Percentiles rank a stretch among this genome's conserved stretches.
Evolutionary conservation across 345 rosid species (phyloP).

Genomic region (Iberis pinnata): DNA sequence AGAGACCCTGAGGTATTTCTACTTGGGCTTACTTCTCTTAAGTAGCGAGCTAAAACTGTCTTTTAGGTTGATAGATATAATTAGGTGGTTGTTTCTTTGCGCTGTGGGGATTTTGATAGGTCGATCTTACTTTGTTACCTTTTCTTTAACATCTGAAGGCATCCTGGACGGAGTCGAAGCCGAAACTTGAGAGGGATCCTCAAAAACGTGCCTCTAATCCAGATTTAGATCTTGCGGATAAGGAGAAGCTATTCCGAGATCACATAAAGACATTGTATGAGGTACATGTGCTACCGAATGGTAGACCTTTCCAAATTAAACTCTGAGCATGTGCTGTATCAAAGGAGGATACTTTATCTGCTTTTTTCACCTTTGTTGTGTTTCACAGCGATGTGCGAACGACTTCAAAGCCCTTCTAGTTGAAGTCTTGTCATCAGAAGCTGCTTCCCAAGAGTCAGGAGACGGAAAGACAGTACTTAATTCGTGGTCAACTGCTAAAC

Average conservation of each 20-base stretch:
- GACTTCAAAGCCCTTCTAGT: slow-evolving; percentile 64
- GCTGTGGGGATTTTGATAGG: slow-evolving; percentile 10
- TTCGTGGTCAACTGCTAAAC: slow-evolving; percentile 93
- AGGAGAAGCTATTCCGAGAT: slow-evolving; percentile 88
- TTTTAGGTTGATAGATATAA: too few species aligned
- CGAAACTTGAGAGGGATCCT: slow-evolving; percentile 90
- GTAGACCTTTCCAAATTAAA: not conserved
- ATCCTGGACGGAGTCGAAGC: slow-evolving; percentile 91
- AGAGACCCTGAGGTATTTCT: slow-evolving; percentile 80
- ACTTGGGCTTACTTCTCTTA: slow-evolving; percentile 4
- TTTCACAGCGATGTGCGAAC: slow-evolving; percentile 50
- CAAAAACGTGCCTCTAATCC: slow-evolving; percentile 78
- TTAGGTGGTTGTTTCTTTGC: not conserved
- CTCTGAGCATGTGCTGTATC: not conserved
- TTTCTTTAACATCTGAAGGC: slow-evolving; percentile 41
- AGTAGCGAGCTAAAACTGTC: not conserved
- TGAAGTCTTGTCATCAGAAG: slow-evolving; percentile 64
- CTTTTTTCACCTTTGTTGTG: not conserved
- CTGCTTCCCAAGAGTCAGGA: slow-evolving; percentile 59
- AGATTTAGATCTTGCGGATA: slow-evolving; percentile 70
- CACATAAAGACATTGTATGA: slow-evolving; percentile 70
- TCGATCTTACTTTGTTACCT: slow-evolving; percentile 8
- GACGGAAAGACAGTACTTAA: slow-evolving; percentile 69
- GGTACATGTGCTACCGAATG: slow-evolving; percentile 39
- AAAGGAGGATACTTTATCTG: not conserved